phyloP scores from a whole-genome alignment of 1,284 basidiomycete genomes.

The Leccinum pachyderme region DNA sequence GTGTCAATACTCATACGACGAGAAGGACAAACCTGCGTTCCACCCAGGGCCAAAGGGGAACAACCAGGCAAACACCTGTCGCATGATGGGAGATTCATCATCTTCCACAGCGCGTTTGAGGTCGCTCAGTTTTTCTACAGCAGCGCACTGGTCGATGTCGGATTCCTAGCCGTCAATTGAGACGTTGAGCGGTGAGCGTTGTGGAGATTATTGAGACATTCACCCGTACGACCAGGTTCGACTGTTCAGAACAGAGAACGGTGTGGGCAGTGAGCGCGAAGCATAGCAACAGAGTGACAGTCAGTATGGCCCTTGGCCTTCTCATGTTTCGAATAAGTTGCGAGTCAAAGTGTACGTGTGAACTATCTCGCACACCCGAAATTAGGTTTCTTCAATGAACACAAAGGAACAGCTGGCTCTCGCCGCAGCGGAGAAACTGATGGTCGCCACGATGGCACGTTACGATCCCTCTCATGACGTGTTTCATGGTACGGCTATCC shows the following conservation, averaged over 20 bases:
- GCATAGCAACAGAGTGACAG: constrained; percentile 43
- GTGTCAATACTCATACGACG: constrained; percentile 11
- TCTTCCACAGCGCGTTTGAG: constrained; percentile 62
- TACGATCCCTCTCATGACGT: constrained; percentile 92
- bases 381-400: constrained; percentile 10
- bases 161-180: constrained; percentile 38
- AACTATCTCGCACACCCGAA: constrained; percentile 17
- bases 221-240: constrained; percentile 31
- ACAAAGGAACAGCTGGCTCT: constrained; percentile 44
- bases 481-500: constrained; percentile 67
- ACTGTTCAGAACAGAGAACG: constrained; percentile 20
- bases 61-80: constrained; percentile 71
- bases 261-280: constrained; percentile 21
- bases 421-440: constrained; percentile 63
- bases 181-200: constrained; percentile 11
- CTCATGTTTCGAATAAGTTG: constrained; percentile 19
- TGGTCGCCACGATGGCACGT: constrained; percentile 73
- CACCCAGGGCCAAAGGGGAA: constrained; percentile 87
- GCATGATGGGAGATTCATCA: constrained; percentile 68
- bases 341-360: not conserved
- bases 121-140: constrained; percentile 54
- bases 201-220: constrained; percentile 14
- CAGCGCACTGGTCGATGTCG: constrained; percentile 49
- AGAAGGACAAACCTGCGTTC: constrained; percentile 61
- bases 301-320: constrained; percentile 19